Evolutionary conservation across 768 basidiomycete species (phyloP), one percentile per base, ranked within the genome.

Genomic region (Boletus sp.): DNA sequence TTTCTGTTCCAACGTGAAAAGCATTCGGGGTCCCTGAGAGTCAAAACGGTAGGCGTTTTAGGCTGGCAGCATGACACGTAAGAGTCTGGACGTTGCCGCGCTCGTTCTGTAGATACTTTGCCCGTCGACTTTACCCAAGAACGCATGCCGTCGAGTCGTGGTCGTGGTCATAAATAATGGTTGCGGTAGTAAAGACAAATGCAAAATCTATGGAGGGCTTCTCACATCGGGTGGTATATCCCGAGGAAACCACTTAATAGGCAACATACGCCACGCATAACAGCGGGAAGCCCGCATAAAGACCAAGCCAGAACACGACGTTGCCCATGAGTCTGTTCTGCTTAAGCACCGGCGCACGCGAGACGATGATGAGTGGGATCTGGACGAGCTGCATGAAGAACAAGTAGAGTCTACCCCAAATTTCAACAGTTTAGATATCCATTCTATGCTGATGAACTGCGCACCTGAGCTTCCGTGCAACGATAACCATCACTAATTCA

Each of bases 401-500:
- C 17, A 97, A 77, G 67, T 96, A 97, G 73, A 93, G 81, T 64
- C 95, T 90, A 35, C 42, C 17, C 27, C 3, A 37, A 14, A 14
- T 15, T 17, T 44, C 21, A 32, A 17, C 19, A 17, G 13, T 10
- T 27, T 5, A 23, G 19, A 25, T 27, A 41, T 13, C 29, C 29
- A 29, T 27, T 37, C 10, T 7, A 43, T 13, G n/a, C 19, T 0
- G 35, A 21, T 5, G 8, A 23, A 50, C 7, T 1, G 69, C 84
- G 29, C 57, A 88, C 90, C 89, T 77, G 54, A 98, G 79, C 77
- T 99, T 99, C 66, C 88, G 83, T 21, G 92, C 94, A 14, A 98
- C 96, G 50, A 98, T 80, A 3, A 87, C 84, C 97, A 99, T 99
- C 52, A 98, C 94, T 30, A 99, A 77, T 68, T 98, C 97, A 63